phyloP scores from a whole-genome alignment of 106 monocot genomes.

The Platanthera zijinensis region DNA sequence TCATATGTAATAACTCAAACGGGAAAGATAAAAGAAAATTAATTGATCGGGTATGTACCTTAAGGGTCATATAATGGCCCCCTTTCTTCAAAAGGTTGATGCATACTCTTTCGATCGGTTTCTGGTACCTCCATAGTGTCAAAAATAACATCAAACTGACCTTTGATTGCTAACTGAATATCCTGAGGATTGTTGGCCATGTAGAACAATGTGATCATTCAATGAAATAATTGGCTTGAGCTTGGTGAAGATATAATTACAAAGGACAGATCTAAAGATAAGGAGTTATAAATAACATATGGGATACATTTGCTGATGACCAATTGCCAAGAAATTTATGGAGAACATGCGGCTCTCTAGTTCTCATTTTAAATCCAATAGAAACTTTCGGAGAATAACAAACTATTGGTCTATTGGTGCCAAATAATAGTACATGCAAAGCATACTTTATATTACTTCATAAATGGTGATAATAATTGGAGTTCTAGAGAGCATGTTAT shows the following conservation, averaged over 20 bases:
- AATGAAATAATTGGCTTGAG: background rate
- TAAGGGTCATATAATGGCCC: slow-evolving; percentile 93
- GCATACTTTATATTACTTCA: no score
- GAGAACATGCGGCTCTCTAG: no score
- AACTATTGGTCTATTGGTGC: no score
- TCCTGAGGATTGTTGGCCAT: slow-evolving; percentile 32
- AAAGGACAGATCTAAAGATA: background rate
- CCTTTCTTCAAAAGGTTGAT: slow-evolving; percentile 74
- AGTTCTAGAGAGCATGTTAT: no score
- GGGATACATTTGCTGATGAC: no score
- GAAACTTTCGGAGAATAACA: no score
- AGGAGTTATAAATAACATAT: no score
- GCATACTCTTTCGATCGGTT: slow-evolving; percentile 81
- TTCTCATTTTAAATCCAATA: no score
- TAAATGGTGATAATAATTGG: no score
- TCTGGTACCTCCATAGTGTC: slow-evolving; percentile 86
- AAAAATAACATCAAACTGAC: slow-evolving; percentile 83
- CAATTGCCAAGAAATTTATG: no score
- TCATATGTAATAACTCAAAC: background rate
- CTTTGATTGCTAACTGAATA: slow-evolving; percentile 61
- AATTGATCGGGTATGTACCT: slow-evolving; percentile 23
- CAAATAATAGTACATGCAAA: no score
- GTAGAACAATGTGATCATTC: background rate
- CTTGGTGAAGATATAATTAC: background rate
- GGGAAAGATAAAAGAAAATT: slow-evolving; percentile 4